Evolutionary conservation across 106 monocot species (phyloP).

Genomic region (Dendrobium chrysotoxum): DNA sequence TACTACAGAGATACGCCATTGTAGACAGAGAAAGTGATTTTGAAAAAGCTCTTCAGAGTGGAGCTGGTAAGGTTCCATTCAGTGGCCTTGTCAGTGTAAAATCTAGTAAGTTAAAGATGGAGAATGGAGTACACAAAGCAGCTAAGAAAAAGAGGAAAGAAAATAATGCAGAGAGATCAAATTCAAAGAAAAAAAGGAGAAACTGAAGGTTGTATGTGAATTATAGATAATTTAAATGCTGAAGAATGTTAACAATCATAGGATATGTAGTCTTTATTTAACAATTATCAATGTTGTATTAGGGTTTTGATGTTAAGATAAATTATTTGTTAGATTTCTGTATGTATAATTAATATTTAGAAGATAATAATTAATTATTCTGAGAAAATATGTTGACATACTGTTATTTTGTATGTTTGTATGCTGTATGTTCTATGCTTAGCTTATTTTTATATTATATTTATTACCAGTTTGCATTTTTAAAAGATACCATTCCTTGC

Average conservation of each 20-base stretch:
- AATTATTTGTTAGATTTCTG: neutral
- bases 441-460: too few relatives aligned
- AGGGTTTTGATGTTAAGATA: neutral
- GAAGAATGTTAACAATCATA: neutral
- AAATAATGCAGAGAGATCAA: constrained; percentile 15
- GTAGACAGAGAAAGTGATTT: constrained; percentile 38
- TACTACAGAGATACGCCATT: constrained; percentile 55
- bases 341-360: neutral
- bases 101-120: constrained; percentile 28
- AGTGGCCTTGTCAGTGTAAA: constrained; percentile 80
- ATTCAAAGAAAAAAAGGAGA: constrained; percentile 48
- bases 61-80: constrained; percentile 31
- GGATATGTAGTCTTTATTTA: neutral
- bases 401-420: too few relatives aligned
- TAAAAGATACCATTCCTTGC: too few relatives aligned
- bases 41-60: constrained; percentile 52
- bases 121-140: constrained; percentile 15
- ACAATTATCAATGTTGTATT: neutral
- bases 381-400: neutral
- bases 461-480: too few relatives aligned
- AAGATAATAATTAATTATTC: neutral
- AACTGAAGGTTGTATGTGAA: neutral
- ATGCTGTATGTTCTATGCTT: too few relatives aligned
- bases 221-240: too few relatives aligned
- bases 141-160: constrained; percentile 45